Percentiles rank a stretch among this genome's conserved stretches.
phyloP scores from a whole-genome alignment of 2,329 filamentous ascomycete genomes.

The Xylaria sp. region DNA sequence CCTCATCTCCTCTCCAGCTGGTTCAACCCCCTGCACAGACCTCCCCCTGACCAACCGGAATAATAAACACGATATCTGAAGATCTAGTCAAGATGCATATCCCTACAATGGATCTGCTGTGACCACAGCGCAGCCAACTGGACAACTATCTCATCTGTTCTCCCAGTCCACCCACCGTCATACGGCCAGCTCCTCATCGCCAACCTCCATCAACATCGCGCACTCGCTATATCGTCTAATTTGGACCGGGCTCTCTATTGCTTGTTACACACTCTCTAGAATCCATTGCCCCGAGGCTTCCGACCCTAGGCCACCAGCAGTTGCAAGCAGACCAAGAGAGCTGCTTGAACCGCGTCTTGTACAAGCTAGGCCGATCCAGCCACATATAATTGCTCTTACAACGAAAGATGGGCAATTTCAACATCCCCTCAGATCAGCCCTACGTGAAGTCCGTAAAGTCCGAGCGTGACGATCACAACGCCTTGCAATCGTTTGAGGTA shows the following conservation, averaged over 20 bases:
- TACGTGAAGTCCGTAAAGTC: constrained; percentile 5
- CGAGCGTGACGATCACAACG: constrained; percentile 14
- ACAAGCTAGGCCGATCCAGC: neutral
- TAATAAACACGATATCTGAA: constrained; percentile 30
- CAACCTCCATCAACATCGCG: constrained; percentile 2
- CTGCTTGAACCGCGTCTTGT: neutral
- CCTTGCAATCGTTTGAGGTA: constrained; percentile 15
- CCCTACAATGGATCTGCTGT: constrained; percentile 29
- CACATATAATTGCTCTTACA: neutral
- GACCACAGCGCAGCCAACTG: constrained; percentile 13
- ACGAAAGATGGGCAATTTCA: constrained; percentile 16
- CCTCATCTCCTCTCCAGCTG: neutral
- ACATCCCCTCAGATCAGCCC: constrained; percentile 2
- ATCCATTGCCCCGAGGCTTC: constrained; percentile 1
- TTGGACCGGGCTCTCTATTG: neutral
- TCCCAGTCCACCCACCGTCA: constrained; percentile 1
- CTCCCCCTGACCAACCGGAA: constrained; percentile 11
- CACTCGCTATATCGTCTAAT: neutral
- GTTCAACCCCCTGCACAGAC: neutral
- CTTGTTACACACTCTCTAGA: neutral
- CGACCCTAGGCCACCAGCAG: neutral
- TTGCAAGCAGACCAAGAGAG: neutral
- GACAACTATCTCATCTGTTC: neutral
- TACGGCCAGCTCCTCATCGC: neutral
- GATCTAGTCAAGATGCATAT: constrained; percentile 32